Evolutionary conservation across 2,329 filamentous ascomycete genomes (phyloP).

Genomic region (Ascochyta koolunga): DNA sequence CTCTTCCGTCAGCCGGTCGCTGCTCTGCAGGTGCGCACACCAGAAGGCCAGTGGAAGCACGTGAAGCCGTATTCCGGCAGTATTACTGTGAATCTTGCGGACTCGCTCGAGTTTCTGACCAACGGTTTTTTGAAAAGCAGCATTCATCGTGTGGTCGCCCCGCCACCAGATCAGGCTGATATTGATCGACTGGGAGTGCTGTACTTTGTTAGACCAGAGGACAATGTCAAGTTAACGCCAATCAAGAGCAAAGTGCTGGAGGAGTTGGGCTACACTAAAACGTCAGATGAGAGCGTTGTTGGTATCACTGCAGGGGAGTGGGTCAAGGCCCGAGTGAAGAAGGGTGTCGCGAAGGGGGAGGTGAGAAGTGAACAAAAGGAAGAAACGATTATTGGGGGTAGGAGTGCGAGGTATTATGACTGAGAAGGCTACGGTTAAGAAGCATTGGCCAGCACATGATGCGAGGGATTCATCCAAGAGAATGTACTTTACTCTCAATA

Average conservation of each 20-base stretch:
- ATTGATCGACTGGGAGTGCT: conserved; percentile 44
- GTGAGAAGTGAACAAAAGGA: conserved; percentile 21
- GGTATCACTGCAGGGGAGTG: conserved; percentile 25
- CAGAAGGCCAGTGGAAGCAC: conserved; percentile 44
- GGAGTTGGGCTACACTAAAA: conserved; percentile 18
- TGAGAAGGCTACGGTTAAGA: neutral
- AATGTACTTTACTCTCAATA: too few relatives aligned
- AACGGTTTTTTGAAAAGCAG: conserved; percentile 54
- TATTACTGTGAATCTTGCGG: conserved; percentile 49
- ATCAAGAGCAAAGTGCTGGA: conserved; percentile 22
- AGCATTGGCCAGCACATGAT: neutral
- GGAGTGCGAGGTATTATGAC: conserved; percentile 22
- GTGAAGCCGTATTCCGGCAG: conserved; percentile 46
- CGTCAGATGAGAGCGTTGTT: conserved; percentile 17
- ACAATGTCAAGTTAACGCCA: conserved; percentile 16
- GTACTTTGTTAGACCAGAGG: conserved; percentile 27
- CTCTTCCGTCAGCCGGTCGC: conserved; percentile 65
- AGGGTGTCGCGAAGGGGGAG: conserved; percentile 14
- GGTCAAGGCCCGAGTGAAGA: conserved; percentile 25
- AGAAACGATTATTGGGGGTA: conserved; percentile 20
- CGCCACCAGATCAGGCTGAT: conserved; percentile 55
- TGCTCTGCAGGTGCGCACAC: conserved; percentile 58
- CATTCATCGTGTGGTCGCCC: conserved; percentile 57
- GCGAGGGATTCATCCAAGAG: too few relatives aligned
- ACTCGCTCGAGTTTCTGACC: conserved; percentile 47